A percentile compares a stretch with the other conserved stretches of the same genome.
These are phyloP conservation scores for Scleromitrula shiraiana DNA, from an alignment of 2,329 filamentous ascomycete genomes.

Conservation along the genomic window DNA sequence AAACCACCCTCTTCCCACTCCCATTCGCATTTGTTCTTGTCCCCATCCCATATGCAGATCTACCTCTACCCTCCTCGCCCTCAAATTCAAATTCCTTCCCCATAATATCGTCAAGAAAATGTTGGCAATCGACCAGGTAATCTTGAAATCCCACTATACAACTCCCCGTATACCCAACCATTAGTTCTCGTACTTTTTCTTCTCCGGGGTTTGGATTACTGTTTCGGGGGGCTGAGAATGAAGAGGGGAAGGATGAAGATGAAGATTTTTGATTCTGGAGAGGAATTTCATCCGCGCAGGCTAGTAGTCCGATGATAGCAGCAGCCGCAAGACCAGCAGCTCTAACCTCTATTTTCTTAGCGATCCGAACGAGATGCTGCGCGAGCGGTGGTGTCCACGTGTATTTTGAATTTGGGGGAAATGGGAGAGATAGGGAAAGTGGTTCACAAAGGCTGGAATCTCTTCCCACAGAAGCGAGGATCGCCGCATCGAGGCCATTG, in stretches of 20 bases:
- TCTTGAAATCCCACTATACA: slow-evolving; percentile 75
- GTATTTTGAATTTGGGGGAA: background rate
- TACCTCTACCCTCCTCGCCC: slow-evolving; percentile 8
- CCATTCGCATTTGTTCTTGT: slow-evolving; percentile 13
- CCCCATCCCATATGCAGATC: background rate
- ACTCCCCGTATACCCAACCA: slow-evolving; percentile 72
- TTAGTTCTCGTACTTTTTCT: slow-evolving; percentile 46
- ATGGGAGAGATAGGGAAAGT: background rate
- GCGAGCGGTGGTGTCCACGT: slow-evolving; percentile 56
- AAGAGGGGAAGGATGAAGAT: slow-evolving; percentile 2
- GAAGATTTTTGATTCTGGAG: no score
- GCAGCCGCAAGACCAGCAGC: slow-evolving; percentile 70
- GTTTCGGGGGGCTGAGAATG: background rate
- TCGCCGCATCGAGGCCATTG: slow-evolving; percentile 32
- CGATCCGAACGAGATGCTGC: slow-evolving; percentile 54
- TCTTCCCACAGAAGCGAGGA: background rate
- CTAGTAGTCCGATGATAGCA: slow-evolving; percentile 61
- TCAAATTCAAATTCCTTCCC: slow-evolving; percentile 35
- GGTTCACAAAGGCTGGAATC: background rate
- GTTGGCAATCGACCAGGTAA: slow-evolving; percentile 62
- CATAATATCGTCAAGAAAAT: slow-evolving; percentile 53
- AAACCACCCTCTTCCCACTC: slow-evolving; percentile 35
- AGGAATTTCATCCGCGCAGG: slow-evolving; percentile 58
- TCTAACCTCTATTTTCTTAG: slow-evolving; percentile 61
- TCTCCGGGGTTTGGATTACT: background rate